Base-by-base conservation (phyloP, 2,329 filamentous ascomycete species). In the Lachnellula occidentalis region DNA sequence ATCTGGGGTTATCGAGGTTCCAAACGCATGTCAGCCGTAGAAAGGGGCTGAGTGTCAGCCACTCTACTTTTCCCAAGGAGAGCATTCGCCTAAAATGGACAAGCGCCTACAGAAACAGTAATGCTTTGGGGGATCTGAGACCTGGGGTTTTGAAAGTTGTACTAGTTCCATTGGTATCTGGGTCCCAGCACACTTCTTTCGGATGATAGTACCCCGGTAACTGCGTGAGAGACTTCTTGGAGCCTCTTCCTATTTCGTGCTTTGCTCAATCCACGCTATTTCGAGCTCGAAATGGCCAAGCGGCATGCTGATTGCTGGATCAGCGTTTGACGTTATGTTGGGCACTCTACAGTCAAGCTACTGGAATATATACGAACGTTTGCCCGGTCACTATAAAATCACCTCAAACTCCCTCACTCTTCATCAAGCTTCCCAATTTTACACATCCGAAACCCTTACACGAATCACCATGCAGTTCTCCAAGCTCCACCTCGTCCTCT, bases 391-490 rank as follows among this genome's bases (percentile, higher is more conserved):
- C n/a, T 17, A 17, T 7, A 39, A 39, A 15, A 17, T 39, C 14
- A 17, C 27, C 27, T 31, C 27, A 17, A 39, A 39, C 6, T 39
- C 36, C 8, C 36, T 39, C n/a, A 15, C 2, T 37, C 7, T 15
- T 17, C 17, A 1, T 39, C n/a, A 39, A 39, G n/a, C 2, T n/a
- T 9, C 36, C 2, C 41, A 43, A 17, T 43, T 43, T 11, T 8
- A 22, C 5, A 11, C 19, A 5, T 21, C 6, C 9, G 4, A 12
- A 43, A 17, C 3, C 24, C 5, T 22, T 12, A 34, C 2, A 43
- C 6, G 12, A 17, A 24, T 51, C 58, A 64, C 51, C 34, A 68
- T 70, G 67, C 61, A 64, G 39, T 66, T 66, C 58, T 62, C 58
- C 42, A 65, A 57, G 42, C 42, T 58, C 42, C 34, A 55, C 39